Percentiles rank a stretch among this genome's conserved stretches.
phyloP scores from a whole-genome alignment of 768 basidiomycete genomes.

The Clavulina sp. region DNA sequence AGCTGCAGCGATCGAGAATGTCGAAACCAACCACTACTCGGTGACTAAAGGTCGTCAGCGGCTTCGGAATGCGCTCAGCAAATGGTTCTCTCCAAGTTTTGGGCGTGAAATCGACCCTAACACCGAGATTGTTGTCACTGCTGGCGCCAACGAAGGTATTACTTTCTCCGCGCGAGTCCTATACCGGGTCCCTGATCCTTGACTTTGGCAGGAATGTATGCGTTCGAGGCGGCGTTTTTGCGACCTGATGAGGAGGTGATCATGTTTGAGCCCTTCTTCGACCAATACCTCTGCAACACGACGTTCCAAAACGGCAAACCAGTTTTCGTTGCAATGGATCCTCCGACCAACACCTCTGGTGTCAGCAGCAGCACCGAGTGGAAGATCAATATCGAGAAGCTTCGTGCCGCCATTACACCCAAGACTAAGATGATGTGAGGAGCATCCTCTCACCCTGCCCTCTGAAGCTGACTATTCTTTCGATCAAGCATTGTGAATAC shows the following conservation, averaged over 20 bases:
- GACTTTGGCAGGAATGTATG: constrained; percentile 27
- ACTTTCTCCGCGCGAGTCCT: neutral
- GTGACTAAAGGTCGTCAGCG: constrained; percentile 80
- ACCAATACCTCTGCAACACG: constrained; percentile 84
- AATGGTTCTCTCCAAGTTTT: constrained; percentile 16
- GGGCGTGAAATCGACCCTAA: constrained; percentile 63
- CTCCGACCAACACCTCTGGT: constrained; percentile 40
- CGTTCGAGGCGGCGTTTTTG: constrained; percentile 81
- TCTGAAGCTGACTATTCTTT: neutral
- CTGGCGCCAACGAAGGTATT: constrained; percentile 93
- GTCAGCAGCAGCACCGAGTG: constrained; percentile 48
- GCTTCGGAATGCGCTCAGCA: constrained; percentile 67
- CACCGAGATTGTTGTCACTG: constrained; percentile 84
- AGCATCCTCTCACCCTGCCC: constrained; percentile 69
- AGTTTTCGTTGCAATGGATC: constrained; percentile 88
- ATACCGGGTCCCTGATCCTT: constrained; percentile 40
- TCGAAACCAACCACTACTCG: constrained; percentile 69
- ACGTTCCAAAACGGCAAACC: constrained; percentile 88
- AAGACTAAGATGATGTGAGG: constrained; percentile 88
- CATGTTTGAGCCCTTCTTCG: constrained; percentile 97
- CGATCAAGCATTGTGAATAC: neutral
- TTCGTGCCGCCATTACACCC: constrained; percentile 73
- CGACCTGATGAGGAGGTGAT: constrained; percentile 93
- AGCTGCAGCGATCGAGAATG: constrained; percentile 42
- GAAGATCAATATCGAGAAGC: constrained; percentile 78